Base-by-base conservation (phyloP, 805 yeast genomes). In the Saccharomycopsis vini region DNA sequence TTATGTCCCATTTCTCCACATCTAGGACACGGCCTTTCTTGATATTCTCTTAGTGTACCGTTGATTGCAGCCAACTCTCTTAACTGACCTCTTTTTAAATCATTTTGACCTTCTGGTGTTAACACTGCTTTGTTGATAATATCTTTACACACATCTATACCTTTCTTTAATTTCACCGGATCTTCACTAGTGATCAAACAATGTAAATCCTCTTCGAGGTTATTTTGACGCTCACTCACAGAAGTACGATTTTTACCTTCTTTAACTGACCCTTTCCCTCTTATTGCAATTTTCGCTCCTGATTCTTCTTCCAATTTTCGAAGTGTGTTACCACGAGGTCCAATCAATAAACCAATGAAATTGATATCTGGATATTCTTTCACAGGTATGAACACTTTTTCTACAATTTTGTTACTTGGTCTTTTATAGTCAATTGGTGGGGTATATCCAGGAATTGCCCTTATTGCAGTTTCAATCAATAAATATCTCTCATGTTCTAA, bases 231-330 rank as follows among this genome's bases (percentile, higher is more conserved):
- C 34, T 71, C 66, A 4, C 72, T 67, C 13, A 69, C 58, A 31
- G 68, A 70, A 10, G 68, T 56, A 1, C 74, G 63, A 45, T 74
- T 73, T 59, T 79, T 82, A 26, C 97, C 97, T 56, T 86, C 95
- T 57, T 90, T 90, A 16, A 88, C 95, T 1, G 97, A 89, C 0
- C 99, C 99, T 53, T 83, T 79, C 22, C 99, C 99, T 53, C 99
- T 71, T 40, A 92, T 84, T 2, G 89, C 94, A 47, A 92, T 81
- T 52, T 73, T 76, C 15, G 97, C 96, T 15, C 50, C 50, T 32
- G 95, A 81, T 40, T 81, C 79, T 23, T 75, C 79, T 58, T 90
- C 95, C 61, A 94, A 64, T 53, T 77, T 75, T 48, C 84, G 75
- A 54, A 90, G 63, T 0, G 96, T 90, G 54, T 83, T 81, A 20